phyloP scores from a whole-genome alignment of 495 filamentous ascomycete genomes.

The Hypoxylon perforatum region DNA sequence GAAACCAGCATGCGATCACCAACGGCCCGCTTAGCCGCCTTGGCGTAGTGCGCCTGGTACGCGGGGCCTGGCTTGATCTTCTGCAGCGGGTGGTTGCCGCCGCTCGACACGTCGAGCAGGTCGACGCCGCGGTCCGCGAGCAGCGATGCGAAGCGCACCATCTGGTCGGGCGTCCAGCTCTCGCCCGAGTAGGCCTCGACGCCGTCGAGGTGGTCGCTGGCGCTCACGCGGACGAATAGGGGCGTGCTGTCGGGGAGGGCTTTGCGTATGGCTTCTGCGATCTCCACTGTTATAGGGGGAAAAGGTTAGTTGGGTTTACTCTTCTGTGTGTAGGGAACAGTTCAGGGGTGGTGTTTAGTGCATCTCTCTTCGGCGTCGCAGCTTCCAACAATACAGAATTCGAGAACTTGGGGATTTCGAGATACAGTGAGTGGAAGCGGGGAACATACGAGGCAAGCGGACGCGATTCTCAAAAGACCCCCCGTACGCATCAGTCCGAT shows the following conservation, averaged over 20 bases:
- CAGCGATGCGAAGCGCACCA: conserved; percentile 62
- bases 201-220: conserved; percentile 71
- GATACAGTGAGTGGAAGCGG: no score
- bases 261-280: conserved; percentile 55
- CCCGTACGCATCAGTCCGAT: conserved; percentile 69
- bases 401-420: no score
- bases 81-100: conserved; percentile 67
- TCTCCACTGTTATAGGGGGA: conserved; percentile 54
- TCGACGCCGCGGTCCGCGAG: conserved; percentile 69
- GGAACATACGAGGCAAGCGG: conserved; percentile 45
- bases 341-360: no score
- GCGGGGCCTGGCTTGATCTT: conserved; percentile 66
- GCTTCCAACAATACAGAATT: no score
- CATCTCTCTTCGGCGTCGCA: no score
- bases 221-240: conserved; percentile 71
- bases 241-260: conserved; percentile 67
- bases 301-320: no score
- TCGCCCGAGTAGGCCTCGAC: conserved; percentile 50
- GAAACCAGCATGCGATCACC: conserved; percentile 66
- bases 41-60: conserved; percentile 68
- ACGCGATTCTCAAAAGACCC: conserved; percentile 67
- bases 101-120: conserved; percentile 71
- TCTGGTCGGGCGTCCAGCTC: conserved; percentile 66
- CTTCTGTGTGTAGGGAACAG: no score
- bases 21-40: conserved; percentile 69